phyloP scores from a whole-genome alignment of 495 filamentous ascomycete species.

The Pyronema omphalodes region DNA sequence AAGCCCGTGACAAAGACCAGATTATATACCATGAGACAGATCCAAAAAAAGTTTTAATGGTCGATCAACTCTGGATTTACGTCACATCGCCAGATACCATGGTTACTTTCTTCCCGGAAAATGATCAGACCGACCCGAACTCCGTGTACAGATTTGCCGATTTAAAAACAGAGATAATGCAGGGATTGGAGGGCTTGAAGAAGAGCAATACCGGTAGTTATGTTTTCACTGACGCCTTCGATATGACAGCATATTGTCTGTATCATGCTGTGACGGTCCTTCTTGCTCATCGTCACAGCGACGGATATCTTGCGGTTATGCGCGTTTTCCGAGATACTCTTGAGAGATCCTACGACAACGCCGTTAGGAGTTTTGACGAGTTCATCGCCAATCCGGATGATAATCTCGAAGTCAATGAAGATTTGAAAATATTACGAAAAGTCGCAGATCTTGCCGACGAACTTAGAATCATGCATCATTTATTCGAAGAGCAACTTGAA shows the following conservation, averaged over 20 bases:
- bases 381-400: neutral
- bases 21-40: conserved; percentile 54
- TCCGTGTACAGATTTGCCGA: neutral
- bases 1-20: conserved; percentile 46
- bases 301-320: neutral
- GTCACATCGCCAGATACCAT: conserved; percentile 37
- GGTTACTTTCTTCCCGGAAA: conserved; percentile 49
- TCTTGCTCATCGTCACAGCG: neutral
- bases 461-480: conserved; percentile 3
- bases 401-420: neutral
- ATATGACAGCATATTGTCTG: neutral
- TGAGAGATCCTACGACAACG: neutral
- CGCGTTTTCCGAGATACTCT: neutral
- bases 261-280: neutral
- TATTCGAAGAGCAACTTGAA: conserved; percentile 41
- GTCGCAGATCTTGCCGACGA: neutral
- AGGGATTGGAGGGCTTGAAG: conserved; percentile 15
- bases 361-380: neutral
- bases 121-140: conserved; percentile 41
- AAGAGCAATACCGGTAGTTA: too few species aligned
- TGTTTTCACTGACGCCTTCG: neutral
- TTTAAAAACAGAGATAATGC: neutral
- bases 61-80: conserved; percentile 60
- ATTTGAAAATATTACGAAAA: neutral
- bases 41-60: conserved; percentile 49